Percentiles rank a stretch among this genome's conserved stretches.
These are phyloP conservation scores for Nissolia schottii DNA, from an alignment of 306 rosid genomes.

Conservation along the genomic window DNA sequence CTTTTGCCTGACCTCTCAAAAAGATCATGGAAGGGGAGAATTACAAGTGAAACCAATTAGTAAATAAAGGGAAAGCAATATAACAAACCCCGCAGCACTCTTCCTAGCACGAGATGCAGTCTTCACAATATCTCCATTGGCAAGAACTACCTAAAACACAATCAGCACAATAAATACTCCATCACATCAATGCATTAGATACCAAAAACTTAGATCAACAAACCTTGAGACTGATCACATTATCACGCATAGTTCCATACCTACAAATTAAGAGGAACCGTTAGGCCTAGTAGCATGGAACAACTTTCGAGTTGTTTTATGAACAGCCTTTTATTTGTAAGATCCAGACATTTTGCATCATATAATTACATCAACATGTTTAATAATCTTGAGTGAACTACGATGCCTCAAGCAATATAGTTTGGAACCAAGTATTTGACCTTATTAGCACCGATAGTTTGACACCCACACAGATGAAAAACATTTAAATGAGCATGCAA, in stretches of 20 bases:
- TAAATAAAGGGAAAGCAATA: conserved; percentile 8
- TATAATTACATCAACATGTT: conserved; percentile 9
- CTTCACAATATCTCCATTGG: conserved; percentile 88
- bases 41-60: conserved; percentile 18
- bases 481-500: conserved; percentile 7
- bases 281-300: conserved; percentile 28
- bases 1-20: not conserved
- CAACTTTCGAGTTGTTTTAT: not conserved
- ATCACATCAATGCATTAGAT: conserved; percentile 5
- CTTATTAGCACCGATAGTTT: not conserved
- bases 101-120: conserved; percentile 96
- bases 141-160: conserved; percentile 74
- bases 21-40: not conserved
- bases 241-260: conserved; percentile 99
- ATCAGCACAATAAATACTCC: conserved; percentile 24
- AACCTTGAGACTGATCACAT: conserved; percentile 86
- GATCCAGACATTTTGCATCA: not conserved
- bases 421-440: conserved; percentile 11
- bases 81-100: conserved; percentile 92
- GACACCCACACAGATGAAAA: not conserved
- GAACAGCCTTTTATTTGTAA: not conserved
- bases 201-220: conserved; percentile 23
- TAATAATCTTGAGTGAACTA: conserved; percentile 1
- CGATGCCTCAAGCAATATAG: not conserved
- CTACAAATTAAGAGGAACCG: conserved; percentile 52